Base-by-base conservation (phyloP, 2,329 filamentous ascomycete genomes). In the Cladosporium cucumerinum region DNA sequence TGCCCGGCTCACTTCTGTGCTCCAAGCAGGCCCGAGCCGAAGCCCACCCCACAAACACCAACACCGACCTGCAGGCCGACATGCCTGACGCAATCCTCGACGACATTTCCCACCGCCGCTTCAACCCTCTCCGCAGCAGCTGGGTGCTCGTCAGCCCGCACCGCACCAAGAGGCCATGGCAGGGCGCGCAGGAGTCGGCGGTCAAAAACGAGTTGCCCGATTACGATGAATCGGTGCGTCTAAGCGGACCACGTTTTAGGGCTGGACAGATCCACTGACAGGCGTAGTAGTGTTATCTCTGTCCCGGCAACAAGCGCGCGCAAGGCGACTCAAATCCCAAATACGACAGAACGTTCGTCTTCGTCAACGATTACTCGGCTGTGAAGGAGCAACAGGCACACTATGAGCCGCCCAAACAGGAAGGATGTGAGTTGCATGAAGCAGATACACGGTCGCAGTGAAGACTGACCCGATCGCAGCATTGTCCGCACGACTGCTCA, bases 141-240 rank as follows among this genome's bases (percentile, higher is more conserved):
- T 96, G 93, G 90, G 85, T 99, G 66, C 86, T 99, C 43, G 95
- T 99, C 16, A 98, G 95, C 18, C 95, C 95, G 67, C 95, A 99
- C 79, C 85, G 95, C 63, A 98, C 93, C 61, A 98, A 98, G 85
- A 86, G 95, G 69, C 95, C 95, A 74, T 99, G 95, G 95, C 95
- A 97, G 92, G 82, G 82, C 46, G 77, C 81, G 69, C 79, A 83
- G 69, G 82, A 84, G 69, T 76, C 77, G 43, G 75, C 82, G 2
- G 78, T 76, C 52, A 79, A 79, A 71, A 80, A 78, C n/a, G 78
- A 78, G 8, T 75, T 84, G 11, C 93, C 95, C 0, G 83, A 87
- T 68, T 96, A 97, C 75, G 95, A 99, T 73, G 87, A 90, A 39
- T 73, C 78, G 70, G 81, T 82, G 74, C 63, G 75, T 71, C 28